Base-by-base conservation (phyloP, 2,329 filamentous ascomycete species). In the Chaetothyriales sp. region DNA sequence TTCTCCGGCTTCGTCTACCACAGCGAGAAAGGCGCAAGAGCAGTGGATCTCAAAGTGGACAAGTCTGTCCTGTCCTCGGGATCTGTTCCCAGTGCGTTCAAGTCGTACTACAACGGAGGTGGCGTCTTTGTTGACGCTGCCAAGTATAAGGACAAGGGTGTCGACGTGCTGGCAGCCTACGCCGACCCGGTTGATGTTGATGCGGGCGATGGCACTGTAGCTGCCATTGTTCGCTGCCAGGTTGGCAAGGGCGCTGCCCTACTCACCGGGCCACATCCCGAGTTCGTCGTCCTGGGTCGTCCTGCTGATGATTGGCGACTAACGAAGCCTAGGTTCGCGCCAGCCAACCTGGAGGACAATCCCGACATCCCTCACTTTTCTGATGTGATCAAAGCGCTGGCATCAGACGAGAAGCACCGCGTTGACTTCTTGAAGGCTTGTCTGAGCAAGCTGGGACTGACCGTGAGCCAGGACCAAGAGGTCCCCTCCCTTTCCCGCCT, bases 51-150 rank as follows among this genome's bases (percentile, higher is more conserved):
- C 45, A 75, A 73, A 49, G 79, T 92, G 10, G 71, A 77, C 10
- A 79, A 78, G 56, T 73, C 72, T 1, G 70, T 73, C 0, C 78
- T 93, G 53, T 65, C 68, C 0, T 65, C 64, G 43, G 74, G 71
- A 0, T 67, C 69, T 2, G 64, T 83, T 1, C 77, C 81, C 0
- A 74, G 79, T 1, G 70, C 73, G 1, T 86, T 94, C 53, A 72
- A 75, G 49, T 82, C 80, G 12, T 98, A 98, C 64, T 95, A 90
- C 66, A 98, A 98, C 60, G 92, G 92, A 0, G 92, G 92, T 0
- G 89, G 92, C 2, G 80, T 94, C 1, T 98, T 96, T 69, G 86
- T 95, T 1, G 83, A 92, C 67, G 83, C 84, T 1, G 73, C 75
- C 2, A 77, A 75, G 44, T 72, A 79, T 51, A 69, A 72, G 50